Percentiles rank a stretch among this genome's conserved stretches.
These are phyloP conservation scores for Boletellus ananas DNA, from an alignment of 768 basidiomycete genomes.

Conservation along the genomic window DNA sequence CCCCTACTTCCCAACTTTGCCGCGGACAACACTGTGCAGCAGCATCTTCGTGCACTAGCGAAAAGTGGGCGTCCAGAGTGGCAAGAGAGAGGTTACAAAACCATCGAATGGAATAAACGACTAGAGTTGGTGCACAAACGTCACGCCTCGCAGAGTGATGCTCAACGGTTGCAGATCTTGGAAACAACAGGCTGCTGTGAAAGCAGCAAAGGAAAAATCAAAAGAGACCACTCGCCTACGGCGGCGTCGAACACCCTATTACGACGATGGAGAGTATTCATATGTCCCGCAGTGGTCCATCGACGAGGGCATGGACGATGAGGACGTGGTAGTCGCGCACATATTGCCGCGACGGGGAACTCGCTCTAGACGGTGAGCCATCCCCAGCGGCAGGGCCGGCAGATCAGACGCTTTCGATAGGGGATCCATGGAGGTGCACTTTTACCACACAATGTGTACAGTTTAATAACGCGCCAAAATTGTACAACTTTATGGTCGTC, in stretches of 20 bases:
- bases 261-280: constrained; percentile 7
- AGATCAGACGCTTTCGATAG: not conserved
- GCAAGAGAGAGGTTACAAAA: constrained; percentile 44
- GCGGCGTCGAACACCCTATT: constrained; percentile 13
- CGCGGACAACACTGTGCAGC: constrained; percentile 57
- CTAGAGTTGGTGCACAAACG: constrained; percentile 44
- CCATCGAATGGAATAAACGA: constrained; percentile 50
- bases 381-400: not conserved
- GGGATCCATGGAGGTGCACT: too few species aligned
- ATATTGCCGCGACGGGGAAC: constrained; percentile 13
- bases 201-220: constrained; percentile 17
- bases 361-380: constrained; percentile 14
- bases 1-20: constrained; percentile 65
- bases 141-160: not conserved
- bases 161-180: constrained; percentile 21
- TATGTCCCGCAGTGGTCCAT: constrained; percentile 3
- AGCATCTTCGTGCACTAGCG: constrained; percentile 49
- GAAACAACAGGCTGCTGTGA: constrained; percentile 22
- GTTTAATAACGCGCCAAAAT: too few species aligned
- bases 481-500: not conserved
- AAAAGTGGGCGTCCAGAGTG: constrained; percentile 49
- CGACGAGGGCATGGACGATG: constrained; percentile 6
- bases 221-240: constrained; percentile 10
- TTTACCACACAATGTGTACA: too few species aligned
- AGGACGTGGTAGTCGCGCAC: not conserved